Evolutionary conservation across 257 asterid genomes (phyloP).

Genomic region (Scutellaria minor): DNA sequence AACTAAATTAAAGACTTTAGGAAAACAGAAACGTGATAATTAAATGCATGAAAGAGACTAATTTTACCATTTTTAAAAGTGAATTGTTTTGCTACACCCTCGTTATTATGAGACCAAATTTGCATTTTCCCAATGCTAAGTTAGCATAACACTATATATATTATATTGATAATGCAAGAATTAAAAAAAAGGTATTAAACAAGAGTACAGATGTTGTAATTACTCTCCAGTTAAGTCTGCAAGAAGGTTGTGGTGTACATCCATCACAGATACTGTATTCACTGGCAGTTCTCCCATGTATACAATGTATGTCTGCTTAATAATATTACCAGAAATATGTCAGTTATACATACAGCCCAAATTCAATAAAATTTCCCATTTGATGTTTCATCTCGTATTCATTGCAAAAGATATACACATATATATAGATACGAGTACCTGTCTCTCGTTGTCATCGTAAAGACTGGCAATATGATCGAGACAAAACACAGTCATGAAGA

Average conservation of each 20-base stretch:
- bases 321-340: not conserved
- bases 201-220: slow-evolving; percentile 1
- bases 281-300: slow-evolving; percentile 82
- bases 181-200: not conserved
- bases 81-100: too few relatives aligned
- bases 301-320: slow-evolving; percentile 65
- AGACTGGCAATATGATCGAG: slow-evolving; percentile 22
- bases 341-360: too few relatives aligned
- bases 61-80: too few relatives aligned
- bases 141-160: too few relatives aligned
- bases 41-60: too few relatives aligned
- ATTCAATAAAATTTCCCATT: too few relatives aligned
- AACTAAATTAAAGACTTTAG: too few relatives aligned
- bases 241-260: slow-evolving; percentile 57
- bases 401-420: not conserved
- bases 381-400: too few relatives aligned
- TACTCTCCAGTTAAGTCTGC: slow-evolving; percentile 73
- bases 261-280: slow-evolving; percentile 34
- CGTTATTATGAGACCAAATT: too few relatives aligned
- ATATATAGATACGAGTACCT: slow-evolving; percentile 40
- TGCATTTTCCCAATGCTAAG: too few relatives aligned
- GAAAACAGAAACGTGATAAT: too few relatives aligned
- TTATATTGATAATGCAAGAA: not conserved
- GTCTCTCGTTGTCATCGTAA: slow-evolving; percentile 38
- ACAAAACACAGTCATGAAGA: slow-evolving; percentile 33